phyloP scores from a whole-genome alignment of 495 filamentous ascomycete genomes.

The Penicillium maclennaniae region DNA sequence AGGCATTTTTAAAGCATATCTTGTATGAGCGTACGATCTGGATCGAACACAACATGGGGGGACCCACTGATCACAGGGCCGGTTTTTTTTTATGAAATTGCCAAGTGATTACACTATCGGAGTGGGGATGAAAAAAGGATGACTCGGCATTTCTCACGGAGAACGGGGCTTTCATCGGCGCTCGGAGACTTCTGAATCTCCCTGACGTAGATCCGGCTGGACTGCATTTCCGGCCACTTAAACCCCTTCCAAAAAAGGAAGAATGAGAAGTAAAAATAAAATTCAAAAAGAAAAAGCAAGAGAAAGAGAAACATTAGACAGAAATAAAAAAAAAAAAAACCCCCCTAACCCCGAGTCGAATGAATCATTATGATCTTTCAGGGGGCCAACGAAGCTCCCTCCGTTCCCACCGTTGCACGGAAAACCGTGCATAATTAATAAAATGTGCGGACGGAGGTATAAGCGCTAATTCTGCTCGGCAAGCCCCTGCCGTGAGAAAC shows the following conservation, averaged over 20 bases:
- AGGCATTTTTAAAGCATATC: constrained; percentile 9
- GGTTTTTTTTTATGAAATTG: constrained; percentile 13
- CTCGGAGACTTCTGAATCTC: constrained; percentile 21
- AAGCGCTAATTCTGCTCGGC: constrained; percentile 6
- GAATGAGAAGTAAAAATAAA: background rate
- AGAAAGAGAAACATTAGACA: no score
- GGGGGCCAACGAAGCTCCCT: no score
- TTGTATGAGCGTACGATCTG: constrained; percentile 4
- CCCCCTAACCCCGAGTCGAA: no score
- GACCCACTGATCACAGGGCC: constrained; percentile 21
- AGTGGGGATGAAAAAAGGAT: constrained; percentile 8
- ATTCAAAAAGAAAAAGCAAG: background rate
- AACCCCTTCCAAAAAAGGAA: background rate
- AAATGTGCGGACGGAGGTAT: constrained; percentile 7
- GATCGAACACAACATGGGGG: constrained; percentile 21
- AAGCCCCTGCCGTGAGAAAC: constrained; percentile 11
- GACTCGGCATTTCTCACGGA: constrained; percentile 28
- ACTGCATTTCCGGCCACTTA: constrained; percentile 16
- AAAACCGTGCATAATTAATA: constrained; percentile 6
- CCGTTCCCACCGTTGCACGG: background rate
- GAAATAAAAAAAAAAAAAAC: no score
- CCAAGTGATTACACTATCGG: constrained; percentile 11
- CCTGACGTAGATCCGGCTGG: constrained; percentile 26
- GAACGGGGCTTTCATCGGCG: constrained; percentile 19
- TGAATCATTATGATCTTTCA: background rate